Conservation (phyloP, 1,139 yeast species). For the Kodamaea anthophila region DNA sequence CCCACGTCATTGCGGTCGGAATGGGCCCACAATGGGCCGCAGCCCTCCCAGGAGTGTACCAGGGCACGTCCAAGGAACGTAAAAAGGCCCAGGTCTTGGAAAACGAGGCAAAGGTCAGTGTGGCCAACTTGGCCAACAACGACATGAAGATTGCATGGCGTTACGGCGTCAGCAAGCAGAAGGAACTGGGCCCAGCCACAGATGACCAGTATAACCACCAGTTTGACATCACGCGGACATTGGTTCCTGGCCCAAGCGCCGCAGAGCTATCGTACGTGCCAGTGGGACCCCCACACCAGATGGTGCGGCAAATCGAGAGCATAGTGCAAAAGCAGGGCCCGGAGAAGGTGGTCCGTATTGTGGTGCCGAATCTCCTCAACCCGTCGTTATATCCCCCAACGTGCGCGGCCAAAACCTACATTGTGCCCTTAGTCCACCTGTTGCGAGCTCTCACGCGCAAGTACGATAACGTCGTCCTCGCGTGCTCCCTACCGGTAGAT, state of each 20-base stretch:
- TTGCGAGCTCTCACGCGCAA: conserved; percentile 51
- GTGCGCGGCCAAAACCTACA: conserved; percentile 40
- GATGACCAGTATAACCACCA: conserved; percentile 54
- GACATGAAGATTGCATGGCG: conserved; percentile 87
- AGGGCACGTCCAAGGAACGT: conserved; percentile 63
- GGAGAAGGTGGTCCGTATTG: conserved; percentile 52
- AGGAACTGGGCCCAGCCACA: conserved; percentile 6
- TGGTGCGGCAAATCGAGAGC: conserved; percentile 37
- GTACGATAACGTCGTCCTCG: conserved; percentile 43
- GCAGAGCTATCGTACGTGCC: conserved; percentile 56
- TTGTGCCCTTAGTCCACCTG: conserved; percentile 59
- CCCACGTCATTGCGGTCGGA: conserved; percentile 68
- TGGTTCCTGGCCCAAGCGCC: conserved; percentile 60
- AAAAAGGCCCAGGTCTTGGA: conserved; percentile 53
- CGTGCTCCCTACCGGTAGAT: conserved; percentile 56
- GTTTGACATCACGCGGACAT: conserved; percentile 68
- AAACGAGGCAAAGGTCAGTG: conserved; percentile 61
- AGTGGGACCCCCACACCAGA: conserved; percentile 17
- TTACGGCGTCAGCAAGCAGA: conserved; percentile 54
- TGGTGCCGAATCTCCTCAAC: conserved; percentile 70
- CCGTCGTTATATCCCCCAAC: conserved; percentile 69
- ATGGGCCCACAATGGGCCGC: conserved; percentile 55
- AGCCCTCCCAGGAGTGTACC: conserved; percentile 74
- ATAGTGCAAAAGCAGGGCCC: conserved; percentile 32
- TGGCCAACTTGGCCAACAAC: conserved; percentile 47